These are phyloP conservation scores for Trifolium subterraneum DNA, from an alignment of 306 rosid species.

Conservation along the genomic window DNA sequence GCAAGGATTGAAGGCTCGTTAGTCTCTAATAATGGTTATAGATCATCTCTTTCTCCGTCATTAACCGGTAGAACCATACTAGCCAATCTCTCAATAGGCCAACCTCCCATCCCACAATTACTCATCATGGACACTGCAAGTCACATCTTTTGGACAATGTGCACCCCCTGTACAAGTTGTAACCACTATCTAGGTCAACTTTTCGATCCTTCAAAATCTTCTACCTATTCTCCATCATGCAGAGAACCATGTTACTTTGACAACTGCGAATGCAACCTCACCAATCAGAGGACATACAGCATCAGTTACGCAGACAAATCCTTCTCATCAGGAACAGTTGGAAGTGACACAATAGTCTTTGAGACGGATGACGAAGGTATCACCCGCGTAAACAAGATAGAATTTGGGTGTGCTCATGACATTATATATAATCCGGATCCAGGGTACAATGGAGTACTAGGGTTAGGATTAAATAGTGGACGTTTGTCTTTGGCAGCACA, in stretches of 20 bases:
- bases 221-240: slow-evolving; percentile 42
- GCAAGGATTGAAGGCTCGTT: slow-evolving; percentile 34
- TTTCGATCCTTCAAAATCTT: slow-evolving; percentile 52
- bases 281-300: not conserved
- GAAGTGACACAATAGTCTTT: slow-evolving; percentile 34
- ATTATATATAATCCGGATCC: slow-evolving; percentile 1
- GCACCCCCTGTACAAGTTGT: slow-evolving; percentile 56
- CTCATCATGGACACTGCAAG: slow-evolving; percentile 52
- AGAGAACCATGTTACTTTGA: slow-evolving; percentile 1
- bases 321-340: slow-evolving; percentile 28
- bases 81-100: slow-evolving; percentile 57
- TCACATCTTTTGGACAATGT: slow-evolving; percentile 50
- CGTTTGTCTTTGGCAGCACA: slow-evolving; percentile 38
- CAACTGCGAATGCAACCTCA: slow-evolving; percentile 9
- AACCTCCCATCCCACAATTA: slow-evolving; percentile 54
- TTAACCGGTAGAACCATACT: not conserved
- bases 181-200: slow-evolving; percentile 10
- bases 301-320: slow-evolving; percentile 40
- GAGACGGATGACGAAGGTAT: slow-evolving; percentile 50
- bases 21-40: not conserved
- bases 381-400: not conserved
- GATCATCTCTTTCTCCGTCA: slow-evolving; percentile 14
- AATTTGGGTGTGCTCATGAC: slow-evolving; percentile 46
- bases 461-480: slow-evolving; percentile 48
- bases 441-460: slow-evolving; percentile 52